A percentile compares a stretch with the other conserved stretches of the same genome.
Conservation (phyloP, 2,329 filamentous ascomycete species). For the Fusarium coffeatum region DNA sequence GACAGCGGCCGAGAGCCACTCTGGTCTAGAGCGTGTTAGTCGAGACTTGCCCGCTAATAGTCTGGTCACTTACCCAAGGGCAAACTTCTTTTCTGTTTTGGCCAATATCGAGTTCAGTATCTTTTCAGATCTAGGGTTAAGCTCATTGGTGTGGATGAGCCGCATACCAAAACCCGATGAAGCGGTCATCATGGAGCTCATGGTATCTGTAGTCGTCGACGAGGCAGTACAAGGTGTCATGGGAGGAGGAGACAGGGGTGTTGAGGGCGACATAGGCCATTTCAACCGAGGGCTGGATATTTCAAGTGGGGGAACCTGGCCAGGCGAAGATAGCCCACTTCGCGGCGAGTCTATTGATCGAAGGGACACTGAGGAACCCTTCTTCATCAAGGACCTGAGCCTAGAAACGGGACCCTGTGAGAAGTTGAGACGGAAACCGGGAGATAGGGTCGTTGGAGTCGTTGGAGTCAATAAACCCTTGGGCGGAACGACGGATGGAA, state of each 20-base stretch:
- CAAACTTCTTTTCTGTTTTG: slow-evolving; percentile 63
- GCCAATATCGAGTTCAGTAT: slow-evolving; percentile 60
- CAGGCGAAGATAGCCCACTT: slow-evolving; percentile 49
- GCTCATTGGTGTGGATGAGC: slow-evolving; percentile 60
- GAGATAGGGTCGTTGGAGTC: slow-evolving; percentile 47
- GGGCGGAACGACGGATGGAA: slow-evolving; percentile 54
- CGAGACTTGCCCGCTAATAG: background rate
- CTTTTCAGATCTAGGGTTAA: slow-evolving; percentile 61
- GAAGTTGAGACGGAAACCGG: slow-evolving; percentile 50
- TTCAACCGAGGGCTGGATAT: slow-evolving; percentile 45
- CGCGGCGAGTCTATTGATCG: slow-evolving; percentile 41
- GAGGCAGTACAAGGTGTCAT: slow-evolving; percentile 62
- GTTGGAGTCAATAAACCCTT: slow-evolving; percentile 41
- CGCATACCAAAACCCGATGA: slow-evolving; percentile 61
- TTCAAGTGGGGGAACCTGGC: slow-evolving; percentile 48
- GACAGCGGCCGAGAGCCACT: slow-evolving; percentile 59
- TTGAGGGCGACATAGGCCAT: slow-evolving; percentile 54
- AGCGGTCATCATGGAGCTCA: slow-evolving; percentile 46
- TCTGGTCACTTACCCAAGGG: slow-evolving; percentile 51
- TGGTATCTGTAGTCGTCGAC: slow-evolving; percentile 49
- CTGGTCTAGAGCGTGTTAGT: slow-evolving; percentile 48
- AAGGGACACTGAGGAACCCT: slow-evolving; percentile 41
- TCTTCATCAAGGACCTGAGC: slow-evolving; percentile 50
- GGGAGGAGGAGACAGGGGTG: slow-evolving; percentile 56
- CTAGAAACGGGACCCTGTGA: slow-evolving; percentile 49